Percentiles rank a stretch among this genome's conserved stretches.
phyloP scores from a whole-genome alignment of 352 stramenopile genomes.

The Phytophthora constricta region DNA sequence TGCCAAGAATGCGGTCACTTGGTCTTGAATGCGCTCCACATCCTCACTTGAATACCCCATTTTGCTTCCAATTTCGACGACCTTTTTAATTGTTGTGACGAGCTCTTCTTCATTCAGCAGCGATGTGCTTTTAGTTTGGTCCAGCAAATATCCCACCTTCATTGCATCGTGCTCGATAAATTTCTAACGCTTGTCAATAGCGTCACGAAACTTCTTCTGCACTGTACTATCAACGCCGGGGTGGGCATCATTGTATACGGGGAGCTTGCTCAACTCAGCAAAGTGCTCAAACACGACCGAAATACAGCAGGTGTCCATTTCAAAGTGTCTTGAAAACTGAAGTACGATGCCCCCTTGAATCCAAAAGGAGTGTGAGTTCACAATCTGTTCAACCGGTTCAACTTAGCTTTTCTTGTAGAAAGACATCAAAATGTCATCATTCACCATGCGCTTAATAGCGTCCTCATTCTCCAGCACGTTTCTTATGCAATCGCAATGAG shows the following conservation, averaged over 20 bases:
- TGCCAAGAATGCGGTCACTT: conserved; percentile 1
- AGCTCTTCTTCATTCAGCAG: not conserved
- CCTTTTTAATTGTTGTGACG: not conserved
- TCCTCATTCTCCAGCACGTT: conserved; percentile 11
- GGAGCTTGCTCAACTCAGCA: conserved; percentile 1
- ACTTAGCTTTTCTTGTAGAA: not conserved
- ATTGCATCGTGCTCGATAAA: conserved; percentile 5
- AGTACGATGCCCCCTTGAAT: not conserved
- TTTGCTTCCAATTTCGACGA: not conserved
- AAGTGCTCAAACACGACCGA: conserved; percentile 11
- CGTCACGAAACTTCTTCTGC: not conserved
- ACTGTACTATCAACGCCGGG: not conserved
- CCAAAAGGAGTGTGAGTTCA: conserved; percentile 1
- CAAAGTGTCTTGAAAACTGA: conserved; percentile 1
- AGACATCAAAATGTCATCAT: not conserved
- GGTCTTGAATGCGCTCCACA: not conserved
- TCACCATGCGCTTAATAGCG: not conserved
- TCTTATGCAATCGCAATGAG: not conserved
- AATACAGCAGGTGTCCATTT: not conserved
- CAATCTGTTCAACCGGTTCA: not conserved
- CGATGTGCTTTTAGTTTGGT: conserved; percentile 1
- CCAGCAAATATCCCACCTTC: not conserved
- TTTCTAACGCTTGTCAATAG: not conserved
- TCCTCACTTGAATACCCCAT: not conserved
- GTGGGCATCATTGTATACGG: not conserved